Conservation (phyloP, 2,329 filamentous ascomycete species). For the Colletotrichum sp. region DNA sequence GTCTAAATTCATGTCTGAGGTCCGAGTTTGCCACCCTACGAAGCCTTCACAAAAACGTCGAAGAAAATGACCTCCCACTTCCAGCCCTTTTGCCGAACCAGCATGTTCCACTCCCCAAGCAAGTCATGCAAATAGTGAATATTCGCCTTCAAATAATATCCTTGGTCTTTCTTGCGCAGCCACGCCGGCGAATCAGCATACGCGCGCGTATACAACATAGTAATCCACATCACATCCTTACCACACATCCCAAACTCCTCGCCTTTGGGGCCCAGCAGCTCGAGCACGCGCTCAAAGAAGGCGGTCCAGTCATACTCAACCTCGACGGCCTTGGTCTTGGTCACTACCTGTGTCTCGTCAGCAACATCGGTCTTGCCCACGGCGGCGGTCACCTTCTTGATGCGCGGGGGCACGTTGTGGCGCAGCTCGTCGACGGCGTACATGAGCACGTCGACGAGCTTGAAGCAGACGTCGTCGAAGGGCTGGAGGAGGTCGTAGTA, state of each 20-base stretch:
- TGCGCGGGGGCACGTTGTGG: background rate
- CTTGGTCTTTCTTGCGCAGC: background rate
- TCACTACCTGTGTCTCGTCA: background rate
- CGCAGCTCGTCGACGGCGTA: background rate
- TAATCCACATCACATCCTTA: conserved; percentile 11
- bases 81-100: background rate
- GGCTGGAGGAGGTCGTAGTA: conserved; percentile 6
- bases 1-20: no score
- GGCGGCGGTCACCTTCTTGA: background rate
- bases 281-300: background rate
- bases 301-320: background rate
- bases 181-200: background rate
- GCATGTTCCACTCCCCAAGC: background rate
- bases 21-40: background rate
- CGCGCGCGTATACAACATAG: background rate
- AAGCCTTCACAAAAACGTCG: background rate
- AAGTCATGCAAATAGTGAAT: conserved; percentile 6
- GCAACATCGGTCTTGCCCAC: background rate
- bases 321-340: background rate
- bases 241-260: background rate
- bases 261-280: background rate
- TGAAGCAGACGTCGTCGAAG: conserved; percentile 1
- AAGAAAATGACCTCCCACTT: background rate
- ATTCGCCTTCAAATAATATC: background rate
- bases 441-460: conserved; percentile 1